Base-by-base conservation (phyloP, 2,329 filamentous ascomycete species). In the Aschersonia sp. region DNA sequence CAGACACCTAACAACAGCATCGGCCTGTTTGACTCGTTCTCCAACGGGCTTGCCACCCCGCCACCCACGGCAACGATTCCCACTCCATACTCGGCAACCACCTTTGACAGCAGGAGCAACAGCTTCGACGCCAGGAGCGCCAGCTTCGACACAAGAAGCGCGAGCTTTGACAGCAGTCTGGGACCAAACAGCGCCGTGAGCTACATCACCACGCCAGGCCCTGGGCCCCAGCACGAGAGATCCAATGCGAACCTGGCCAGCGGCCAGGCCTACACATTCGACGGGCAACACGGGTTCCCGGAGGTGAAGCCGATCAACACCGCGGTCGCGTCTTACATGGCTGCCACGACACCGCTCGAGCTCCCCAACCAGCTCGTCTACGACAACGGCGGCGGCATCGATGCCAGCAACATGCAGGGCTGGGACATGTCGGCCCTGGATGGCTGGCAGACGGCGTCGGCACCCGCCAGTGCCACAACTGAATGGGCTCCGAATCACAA, bases 41-140 rank as follows among this genome's bases (percentile, higher is more conserved):
- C 68, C 22, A 68, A 69, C 50, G 75, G 73, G 2, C 69, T 79
- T 14, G 70, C 69, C 31, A 79, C 77, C 5, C 76, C 77, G 30
- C 76, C 76, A 4, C 75, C 73, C 5, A 74, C 71, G 2, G 75
- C 73, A 1, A 68, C 68, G 2, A 60, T 79, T 11, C 67, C 71
- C 30, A 65, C 65, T 39, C 66, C 68, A 0, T 74, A 73, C 54
- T 63, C 68, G 42, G 56, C 62, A 7, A 45, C 42, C 6, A 46
- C 42, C 9, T 51, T 49, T 41, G 49, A 51, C 14, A 42, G 39
- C 32, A 33, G 49, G 31, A 48, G 42, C 12, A 65, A 65, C 50
- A 64, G 65, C 46, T 73, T 72, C 54, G 69, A 72, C 42, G 56
- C 62, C 12, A 41, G 45, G 10, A 47, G 47, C 45, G 45, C 42